Evolutionary conservation across 2,329 filamentous ascomycete genomes (phyloP).

Genomic region (Neoarthrinium moseri): DNA sequence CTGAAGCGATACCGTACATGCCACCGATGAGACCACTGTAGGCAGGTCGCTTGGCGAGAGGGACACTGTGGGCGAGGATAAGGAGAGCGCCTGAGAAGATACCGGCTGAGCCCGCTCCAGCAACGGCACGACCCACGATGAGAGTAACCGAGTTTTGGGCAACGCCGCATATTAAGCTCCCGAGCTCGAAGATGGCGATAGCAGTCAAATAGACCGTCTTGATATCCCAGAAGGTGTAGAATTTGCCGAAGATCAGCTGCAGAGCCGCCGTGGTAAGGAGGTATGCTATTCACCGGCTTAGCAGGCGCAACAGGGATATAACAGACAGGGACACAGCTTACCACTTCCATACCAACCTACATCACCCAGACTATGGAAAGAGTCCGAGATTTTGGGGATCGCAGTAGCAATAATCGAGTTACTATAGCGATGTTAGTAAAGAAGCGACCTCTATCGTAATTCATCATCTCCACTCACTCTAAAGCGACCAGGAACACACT

Average conservation of each 20-base stretch:
- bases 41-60: conserved; percentile 22
- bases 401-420: conserved; percentile 38
- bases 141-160: conserved; percentile 25
- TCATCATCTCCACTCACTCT: conserved; percentile 32
- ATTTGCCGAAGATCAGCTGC: conserved; percentile 34
- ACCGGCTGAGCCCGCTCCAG: conserved; percentile 34
- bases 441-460: too few relatives aligned
- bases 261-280: conserved; percentile 36
- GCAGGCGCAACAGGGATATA: neutral
- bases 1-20: conserved; percentile 39
- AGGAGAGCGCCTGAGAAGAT: conserved; percentile 37
- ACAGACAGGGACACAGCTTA: too few relatives aligned
- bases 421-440: conserved; percentile 9
- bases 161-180: conserved; percentile 34
- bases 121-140: conserved; percentile 27
- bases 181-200: conserved; percentile 39
- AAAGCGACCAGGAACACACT: conserved; percentile 44
- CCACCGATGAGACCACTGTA: conserved; percentile 23
- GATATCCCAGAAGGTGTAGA: conserved; percentile 39
- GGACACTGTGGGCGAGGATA: conserved; percentile 32
- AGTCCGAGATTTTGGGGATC: conserved; percentile 37
- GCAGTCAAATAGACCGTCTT: conserved; percentile 34
- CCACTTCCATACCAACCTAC: conserved; percentile 47
- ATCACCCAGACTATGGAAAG: conserved; percentile 39
- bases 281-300: conserved; percentile 27